These are phyloP conservation scores for Avena atlantica DNA, from an alignment of 176 grass and related monocot genomes.

Conservation along the genomic window DNA sequence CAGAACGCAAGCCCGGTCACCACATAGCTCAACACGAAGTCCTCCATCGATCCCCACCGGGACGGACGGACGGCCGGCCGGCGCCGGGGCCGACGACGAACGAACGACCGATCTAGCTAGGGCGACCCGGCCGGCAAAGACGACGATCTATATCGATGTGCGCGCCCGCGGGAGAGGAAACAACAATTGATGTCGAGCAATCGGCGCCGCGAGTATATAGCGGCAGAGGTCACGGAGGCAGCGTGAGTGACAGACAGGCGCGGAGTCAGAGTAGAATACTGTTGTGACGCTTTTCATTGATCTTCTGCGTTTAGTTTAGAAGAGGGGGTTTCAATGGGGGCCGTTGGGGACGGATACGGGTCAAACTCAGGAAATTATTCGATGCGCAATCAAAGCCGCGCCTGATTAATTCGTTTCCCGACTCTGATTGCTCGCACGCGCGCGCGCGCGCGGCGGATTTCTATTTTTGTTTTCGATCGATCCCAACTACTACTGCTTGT, in stretches of 20 bases:
- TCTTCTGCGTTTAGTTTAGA: neutral
- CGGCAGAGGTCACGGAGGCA: slow-evolving; percentile 23
- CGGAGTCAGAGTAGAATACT: slow-evolving; percentile 19
- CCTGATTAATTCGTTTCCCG: neutral
- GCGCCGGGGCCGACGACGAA: neutral
- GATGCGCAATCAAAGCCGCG: slow-evolving; percentile 17
- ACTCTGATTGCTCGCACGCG: neutral
- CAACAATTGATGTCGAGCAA: slow-evolving; percentile 32
- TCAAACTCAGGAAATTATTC: slow-evolving; percentile 35
- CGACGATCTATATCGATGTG: neutral
- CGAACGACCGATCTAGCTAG: neutral
- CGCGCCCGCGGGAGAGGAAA: neutral
- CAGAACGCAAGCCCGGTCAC: slow-evolving; percentile 56
- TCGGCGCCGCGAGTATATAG: slow-evolving; percentile 11
- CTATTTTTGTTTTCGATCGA: too few species aligned
- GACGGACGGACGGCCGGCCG: neutral
- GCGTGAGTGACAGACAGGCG: slow-evolving; percentile 23
- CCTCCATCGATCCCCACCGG: slow-evolving; percentile 42
- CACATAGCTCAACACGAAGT: slow-evolving; percentile 44
- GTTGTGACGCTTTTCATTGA: neutral
- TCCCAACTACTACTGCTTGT: too few species aligned
- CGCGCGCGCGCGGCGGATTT: neutral
- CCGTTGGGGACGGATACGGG: slow-evolving; percentile 38
- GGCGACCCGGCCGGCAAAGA: neutral
- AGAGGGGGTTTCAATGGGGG: slow-evolving; percentile 32